These are phyloP conservation scores for Anthostomella pinea DNA, from an alignment of 2,329 filamentous ascomycete species.

Conservation along the genomic window DNA sequence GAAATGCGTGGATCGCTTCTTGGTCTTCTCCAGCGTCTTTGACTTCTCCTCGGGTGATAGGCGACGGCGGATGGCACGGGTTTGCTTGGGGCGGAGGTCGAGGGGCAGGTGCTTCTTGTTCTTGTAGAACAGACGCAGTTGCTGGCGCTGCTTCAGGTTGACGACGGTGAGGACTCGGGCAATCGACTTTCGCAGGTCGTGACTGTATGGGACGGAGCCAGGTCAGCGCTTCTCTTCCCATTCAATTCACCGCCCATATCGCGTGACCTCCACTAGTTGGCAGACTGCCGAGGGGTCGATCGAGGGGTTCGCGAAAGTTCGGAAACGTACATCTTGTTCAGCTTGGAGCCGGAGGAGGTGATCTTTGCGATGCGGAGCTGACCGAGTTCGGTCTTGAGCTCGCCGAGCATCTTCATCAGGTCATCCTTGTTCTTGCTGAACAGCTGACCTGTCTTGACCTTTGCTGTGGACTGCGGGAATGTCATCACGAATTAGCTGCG, in stretches of 20 bases:
- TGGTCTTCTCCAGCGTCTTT: conserved; percentile 85
- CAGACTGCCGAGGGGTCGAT: no score
- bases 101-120: conserved; percentile 99
- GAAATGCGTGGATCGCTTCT: conserved; percentile 96
- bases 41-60: conserved; percentile 88
- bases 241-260: background rate
- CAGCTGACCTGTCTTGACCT: conserved; percentile 94
- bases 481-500: conserved; percentile 18
- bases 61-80: conserved; percentile 93
- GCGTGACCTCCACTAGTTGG: no score
- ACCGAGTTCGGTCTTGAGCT: conserved; percentile 94
- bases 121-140: conserved; percentile 99
- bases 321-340: conserved; percentile 85
- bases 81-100: conserved; percentile 98
- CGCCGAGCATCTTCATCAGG: conserved; percentile 88
- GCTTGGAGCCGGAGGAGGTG: conserved; percentile 89
- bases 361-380: conserved; percentile 99
- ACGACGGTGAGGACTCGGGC: conserved; percentile 98
- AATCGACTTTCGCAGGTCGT: conserved; percentile 99
- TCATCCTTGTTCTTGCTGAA: conserved; percentile 99
- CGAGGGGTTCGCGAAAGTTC: conserved; percentile 11
- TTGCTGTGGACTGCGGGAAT: conserved; percentile 50
- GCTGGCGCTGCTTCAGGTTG: conserved; percentile 98
- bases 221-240: conserved; percentile 7
- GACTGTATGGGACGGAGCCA: conserved; percentile 53